Conservation (phyloP, 176 grass and related monocot genomes). For the Guadua angustifolia region DNA sequence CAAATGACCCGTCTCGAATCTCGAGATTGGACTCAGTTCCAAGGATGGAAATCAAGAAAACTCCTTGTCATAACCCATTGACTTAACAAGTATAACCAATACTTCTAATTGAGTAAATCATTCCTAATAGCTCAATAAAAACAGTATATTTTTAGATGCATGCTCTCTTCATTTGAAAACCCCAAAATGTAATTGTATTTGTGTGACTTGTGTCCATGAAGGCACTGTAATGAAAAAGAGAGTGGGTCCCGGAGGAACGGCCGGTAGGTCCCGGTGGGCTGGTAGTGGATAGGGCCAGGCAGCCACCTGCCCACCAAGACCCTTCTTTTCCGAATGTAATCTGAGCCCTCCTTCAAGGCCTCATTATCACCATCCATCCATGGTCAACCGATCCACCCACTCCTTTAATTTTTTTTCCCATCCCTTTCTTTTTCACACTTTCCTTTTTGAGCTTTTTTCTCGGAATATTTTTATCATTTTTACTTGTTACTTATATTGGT, state of each 20-base stretch:
- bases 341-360: conserved; percentile 2
- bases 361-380: conserved; percentile 44
- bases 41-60: neutral
- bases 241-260: conserved; percentile 20
- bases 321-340: conserved; percentile 27
- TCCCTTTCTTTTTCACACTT: neutral
- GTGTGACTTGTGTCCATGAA: neutral
- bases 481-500: neutral
- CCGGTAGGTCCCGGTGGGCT: conserved; percentile 24
- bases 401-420: neutral
- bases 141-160: too few species aligned
- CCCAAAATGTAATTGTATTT: neutral
- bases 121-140: neutral
- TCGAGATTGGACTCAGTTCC: neutral
- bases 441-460: neutral
- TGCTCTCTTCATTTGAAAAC: neutral
- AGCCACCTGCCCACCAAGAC: conserved; percentile 25
- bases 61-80: neutral
- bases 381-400: conserved; percentile 37
- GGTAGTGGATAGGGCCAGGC: conserved; percentile 47
- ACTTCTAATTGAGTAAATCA: neutral
- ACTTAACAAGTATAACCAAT: neutral
- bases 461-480: neutral
- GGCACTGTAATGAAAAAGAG: conserved; percentile 8
- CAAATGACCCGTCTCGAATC: neutral